These are phyloP conservation scores for Fusarium sp. DNA, from an alignment of 2,329 filamentous ascomycete genomes.

Conservation along the genomic window DNA sequence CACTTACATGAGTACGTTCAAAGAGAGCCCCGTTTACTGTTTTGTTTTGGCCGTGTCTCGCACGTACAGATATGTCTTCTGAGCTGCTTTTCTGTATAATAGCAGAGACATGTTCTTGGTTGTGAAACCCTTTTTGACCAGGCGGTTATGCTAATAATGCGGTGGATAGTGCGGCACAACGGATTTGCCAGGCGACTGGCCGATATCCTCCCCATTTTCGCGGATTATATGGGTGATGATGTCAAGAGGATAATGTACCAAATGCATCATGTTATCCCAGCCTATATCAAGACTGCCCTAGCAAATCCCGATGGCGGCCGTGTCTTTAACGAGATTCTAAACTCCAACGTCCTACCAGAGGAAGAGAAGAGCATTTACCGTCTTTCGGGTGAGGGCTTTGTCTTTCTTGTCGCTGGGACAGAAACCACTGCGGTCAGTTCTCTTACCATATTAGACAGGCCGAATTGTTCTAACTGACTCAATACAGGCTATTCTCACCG, in stretches of 20 bases:
- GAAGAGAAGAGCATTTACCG: slow-evolving; percentile 51
- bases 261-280: slow-evolving; percentile 31
- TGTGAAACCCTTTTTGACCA: no score
- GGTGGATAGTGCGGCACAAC: slow-evolving; percentile 42
- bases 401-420: slow-evolving; percentile 51
- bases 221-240: slow-evolving; percentile 26
- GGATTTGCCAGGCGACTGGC: slow-evolving; percentile 41
- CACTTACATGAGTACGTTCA: slow-evolving; percentile 41
- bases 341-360: slow-evolving; percentile 44
- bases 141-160: not conserved
- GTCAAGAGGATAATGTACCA: slow-evolving; percentile 25
- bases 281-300: slow-evolving; percentile 6
- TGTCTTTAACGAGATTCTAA: slow-evolving; percentile 28
- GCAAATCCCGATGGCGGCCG: slow-evolving; percentile 19
- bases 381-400: slow-evolving; percentile 51
- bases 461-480: fast-evolving
- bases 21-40: no score
- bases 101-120: no score
- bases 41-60: no score
- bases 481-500: slow-evolving; percentile 42
- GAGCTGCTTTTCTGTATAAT: no score
- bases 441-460: fast-evolving
- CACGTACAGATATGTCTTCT: no score
- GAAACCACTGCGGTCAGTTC: slow-evolving; percentile 51
- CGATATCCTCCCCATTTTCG: not conserved